Conservation (phyloP, 306 rosid species). For the Cercis canadensis region DNA sequence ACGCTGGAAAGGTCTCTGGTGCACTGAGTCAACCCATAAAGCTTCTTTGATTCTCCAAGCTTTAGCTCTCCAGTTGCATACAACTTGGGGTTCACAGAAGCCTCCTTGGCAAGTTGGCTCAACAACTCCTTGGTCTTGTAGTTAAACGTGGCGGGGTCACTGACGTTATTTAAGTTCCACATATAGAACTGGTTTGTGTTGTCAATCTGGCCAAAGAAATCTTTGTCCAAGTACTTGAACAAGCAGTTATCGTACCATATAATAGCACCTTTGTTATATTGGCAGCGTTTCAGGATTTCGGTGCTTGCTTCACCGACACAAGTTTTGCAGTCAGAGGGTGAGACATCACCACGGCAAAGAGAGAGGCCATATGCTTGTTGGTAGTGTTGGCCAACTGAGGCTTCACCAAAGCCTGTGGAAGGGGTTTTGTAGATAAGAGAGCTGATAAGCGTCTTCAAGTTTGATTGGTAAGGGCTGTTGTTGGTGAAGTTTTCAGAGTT, state of each 20-base stretch:
- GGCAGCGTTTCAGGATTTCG: constrained; percentile 34
- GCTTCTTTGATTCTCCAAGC: constrained; percentile 18
- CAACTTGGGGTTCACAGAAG: constrained; percentile 22
- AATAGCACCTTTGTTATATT: constrained; percentile 38
- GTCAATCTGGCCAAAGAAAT: constrained; percentile 50
- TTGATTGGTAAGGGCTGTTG: constrained; percentile 31
- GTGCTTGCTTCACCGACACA: constrained; percentile 36
- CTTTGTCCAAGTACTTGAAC: constrained; percentile 40
- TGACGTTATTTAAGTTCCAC: constrained; percentile 27
- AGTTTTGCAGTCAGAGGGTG: constrained; percentile 42
- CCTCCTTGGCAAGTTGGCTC: constrained; percentile 16
- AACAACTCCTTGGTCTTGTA: constrained; percentile 21
- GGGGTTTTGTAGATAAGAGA: constrained; percentile 35
- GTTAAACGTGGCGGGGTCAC: constrained; percentile 29
- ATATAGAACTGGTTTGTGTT: constrained; percentile 27
- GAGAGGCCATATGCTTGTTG: constrained; percentile 40
- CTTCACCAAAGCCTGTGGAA: constrained; percentile 37
- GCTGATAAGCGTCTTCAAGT: constrained; percentile 26
- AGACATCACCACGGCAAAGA: constrained; percentile 47
- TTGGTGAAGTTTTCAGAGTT: constrained; percentile 53
- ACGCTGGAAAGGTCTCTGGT: constrained; percentile 44
- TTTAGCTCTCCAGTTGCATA: constrained; percentile 35
- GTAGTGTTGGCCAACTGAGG: constrained; percentile 33
- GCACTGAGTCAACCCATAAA: constrained; percentile 52
- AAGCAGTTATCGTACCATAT: constrained; percentile 48